phyloP scores from a whole-genome alignment of 306 rosid genomes.

The Arachis stenosperma region DNA sequence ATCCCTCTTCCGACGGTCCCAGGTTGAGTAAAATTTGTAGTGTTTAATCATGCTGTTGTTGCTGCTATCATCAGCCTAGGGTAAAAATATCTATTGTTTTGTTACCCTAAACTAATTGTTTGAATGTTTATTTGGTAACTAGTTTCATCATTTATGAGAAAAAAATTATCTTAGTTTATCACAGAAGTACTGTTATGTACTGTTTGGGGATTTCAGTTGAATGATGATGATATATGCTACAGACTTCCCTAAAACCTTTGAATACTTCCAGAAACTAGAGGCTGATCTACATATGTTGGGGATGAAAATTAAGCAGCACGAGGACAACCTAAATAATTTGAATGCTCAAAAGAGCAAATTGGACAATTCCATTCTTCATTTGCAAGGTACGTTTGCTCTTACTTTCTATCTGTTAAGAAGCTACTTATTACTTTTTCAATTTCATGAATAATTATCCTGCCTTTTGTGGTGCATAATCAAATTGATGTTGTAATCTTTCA shows the following conservation, averaged over 20 bases:
- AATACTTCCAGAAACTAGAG: slow-evolving; percentile 73
- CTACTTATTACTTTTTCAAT: slow-evolving; percentile 16
- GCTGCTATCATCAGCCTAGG: slow-evolving; percentile 21
- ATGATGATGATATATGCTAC: slow-evolving; percentile 10
- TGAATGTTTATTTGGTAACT: slow-evolving; percentile 8
- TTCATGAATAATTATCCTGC: slow-evolving; percentile 15
- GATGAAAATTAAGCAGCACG: slow-evolving; percentile 74
- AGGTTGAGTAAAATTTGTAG: slow-evolving; percentile 46
- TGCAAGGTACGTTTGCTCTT: slow-evolving; percentile 66
- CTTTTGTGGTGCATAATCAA: slow-evolving; percentile 27
- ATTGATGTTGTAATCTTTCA: slow-evolving; percentile 21
- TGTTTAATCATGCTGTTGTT: slow-evolving; percentile 25
- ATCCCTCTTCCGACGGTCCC: slow-evolving; percentile 56
- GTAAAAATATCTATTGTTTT: background rate
- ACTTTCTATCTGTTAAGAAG: slow-evolving; percentile 27
- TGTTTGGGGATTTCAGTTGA: slow-evolving; percentile 22
- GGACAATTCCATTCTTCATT: slow-evolving; percentile 69
- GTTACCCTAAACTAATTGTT: background rate
- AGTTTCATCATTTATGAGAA: background rate
- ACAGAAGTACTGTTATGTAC: slow-evolving; percentile 4
- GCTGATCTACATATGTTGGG: slow-evolving; percentile 73
- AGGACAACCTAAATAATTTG: slow-evolving; percentile 60
- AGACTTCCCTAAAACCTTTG: slow-evolving; percentile 37
- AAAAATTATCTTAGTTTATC: background rate
- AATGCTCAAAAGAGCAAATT: slow-evolving; percentile 62